A percentile compares a stretch with the other conserved stretches of the same genome.
Conservation (phyloP, 108 stramenopile species). For the Mayamaea pseudoterrestris region DNA sequence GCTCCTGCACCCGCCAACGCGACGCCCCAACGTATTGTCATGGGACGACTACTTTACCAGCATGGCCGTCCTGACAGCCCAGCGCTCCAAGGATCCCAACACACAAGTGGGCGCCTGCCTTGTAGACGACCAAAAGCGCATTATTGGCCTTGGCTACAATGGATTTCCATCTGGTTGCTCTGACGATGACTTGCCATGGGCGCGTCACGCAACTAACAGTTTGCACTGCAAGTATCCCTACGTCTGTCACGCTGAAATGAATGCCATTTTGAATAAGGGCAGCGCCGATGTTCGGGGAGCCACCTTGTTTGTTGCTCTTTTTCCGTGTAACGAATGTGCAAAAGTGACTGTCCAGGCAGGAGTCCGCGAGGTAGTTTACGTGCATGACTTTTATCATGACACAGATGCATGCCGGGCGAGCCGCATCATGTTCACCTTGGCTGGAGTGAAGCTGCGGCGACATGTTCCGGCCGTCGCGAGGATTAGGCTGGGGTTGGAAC, state of each 20-base stretch:
- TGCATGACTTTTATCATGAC: slow-evolving; percentile 87
- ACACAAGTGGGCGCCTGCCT: slow-evolving; percentile 94
- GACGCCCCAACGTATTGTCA: slow-evolving; percentile 41
- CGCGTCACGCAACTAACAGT: slow-evolving; percentile 16
- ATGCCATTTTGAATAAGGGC: slow-evolving; percentile 95
- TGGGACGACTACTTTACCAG: slow-evolving; percentile 96
- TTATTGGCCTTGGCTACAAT: slow-evolving; percentile 96
- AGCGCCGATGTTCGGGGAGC: slow-evolving; percentile 70
- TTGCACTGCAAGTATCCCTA: slow-evolving; percentile 94
- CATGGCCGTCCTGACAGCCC: slow-evolving; percentile 86
- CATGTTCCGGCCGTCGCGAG: neutral
- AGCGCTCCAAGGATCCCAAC: slow-evolving; percentile 93
- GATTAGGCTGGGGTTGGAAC: no score
- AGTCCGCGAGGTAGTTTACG: slow-evolving; percentile 81
- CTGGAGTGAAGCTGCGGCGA: slow-evolving; percentile 54
- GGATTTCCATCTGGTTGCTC: slow-evolving; percentile 91
- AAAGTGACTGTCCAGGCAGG: slow-evolving; percentile 97
- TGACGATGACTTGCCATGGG: slow-evolving; percentile 92
- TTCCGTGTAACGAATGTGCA: slow-evolving; percentile 95
- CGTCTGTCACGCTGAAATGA: slow-evolving; percentile 97
- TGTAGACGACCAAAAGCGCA: slow-evolving; percentile 44
- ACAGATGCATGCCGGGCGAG: slow-evolving; percentile 77
- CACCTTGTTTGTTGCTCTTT: slow-evolving; percentile 90
- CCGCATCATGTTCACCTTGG: slow-evolving; percentile 83
- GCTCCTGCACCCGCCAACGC: neutral